Evolutionary conservation across 768 basidiomycete genomes (phyloP), one percentile per base, ranked within the genome.

Genomic region (Gelatoporia subvermispora): DNA sequence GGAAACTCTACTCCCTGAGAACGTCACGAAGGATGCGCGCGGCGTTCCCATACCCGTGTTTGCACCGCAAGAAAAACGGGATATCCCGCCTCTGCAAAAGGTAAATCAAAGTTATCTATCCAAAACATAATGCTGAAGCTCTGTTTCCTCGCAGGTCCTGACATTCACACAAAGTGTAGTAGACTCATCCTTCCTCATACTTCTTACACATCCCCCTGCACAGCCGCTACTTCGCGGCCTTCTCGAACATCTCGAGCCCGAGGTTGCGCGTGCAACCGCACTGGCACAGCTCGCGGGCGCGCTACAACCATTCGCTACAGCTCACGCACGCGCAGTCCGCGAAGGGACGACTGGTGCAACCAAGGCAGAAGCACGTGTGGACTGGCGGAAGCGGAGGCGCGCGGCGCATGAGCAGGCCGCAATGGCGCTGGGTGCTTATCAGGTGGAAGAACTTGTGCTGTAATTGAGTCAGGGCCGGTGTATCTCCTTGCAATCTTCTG

Each of bases 101-200:
- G 79, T 76, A 40, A 16, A 52, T 43, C 10, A 18, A 15, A 15
- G 18, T n/a, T 3, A 22, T 25, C 20, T 18, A 2, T 5, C 45
- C 35, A 16, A 36, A 21, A 23, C 43, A 15, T n/a, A 39, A 46
- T 47, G 41, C 23, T 43, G 35, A 40, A 50, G 8, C 21, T n/a
- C 31, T 31, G 4, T 17, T 45, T 35, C 47, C 39, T 8, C 7
- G 18, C 59, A 88, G 84, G 66, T 82, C 45, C 62, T 84, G 20
- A 53, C 62, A 0, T 85, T 90, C 68, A 60, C 85, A 8, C 82
- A 85, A 65, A 68, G 72, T 4, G 61, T 89, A 47, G 71, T 92
- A 22, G 89, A 92, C 63, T 75, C 87, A 0, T 82, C 78, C 11
- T 88, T 87, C 61, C 71, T 90, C 40, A 66, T 73, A 1, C 71